Conservation (phyloP, 768 basidiomycete species). For the Podaxis sp. region DNA sequence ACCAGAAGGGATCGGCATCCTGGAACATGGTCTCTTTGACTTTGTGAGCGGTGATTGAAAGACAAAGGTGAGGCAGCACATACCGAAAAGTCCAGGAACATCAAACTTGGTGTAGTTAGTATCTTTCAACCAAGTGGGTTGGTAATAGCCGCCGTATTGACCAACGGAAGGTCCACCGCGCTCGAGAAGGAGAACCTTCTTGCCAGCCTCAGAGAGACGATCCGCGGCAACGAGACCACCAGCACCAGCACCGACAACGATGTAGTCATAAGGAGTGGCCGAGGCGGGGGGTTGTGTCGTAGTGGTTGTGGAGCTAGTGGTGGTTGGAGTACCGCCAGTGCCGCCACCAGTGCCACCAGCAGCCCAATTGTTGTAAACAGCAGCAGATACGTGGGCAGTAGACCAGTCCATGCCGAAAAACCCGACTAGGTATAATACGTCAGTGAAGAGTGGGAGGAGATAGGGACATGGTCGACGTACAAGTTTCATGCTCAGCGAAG, state of each 20-base stretch:
- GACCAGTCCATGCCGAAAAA: constrained; percentile 57
- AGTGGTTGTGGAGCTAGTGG: constrained; percentile 29
- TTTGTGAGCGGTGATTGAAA: background rate
- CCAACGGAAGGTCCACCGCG: constrained; percentile 63
- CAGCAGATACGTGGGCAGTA: constrained; percentile 43
- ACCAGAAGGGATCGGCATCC: constrained; percentile 57
- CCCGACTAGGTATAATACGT: constrained; percentile 39
- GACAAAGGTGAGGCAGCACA: background rate
- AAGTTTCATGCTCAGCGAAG: constrained; percentile 59
- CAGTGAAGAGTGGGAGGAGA: background rate
- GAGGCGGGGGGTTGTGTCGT: constrained; percentile 30
- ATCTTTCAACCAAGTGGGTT: constrained; percentile 40
- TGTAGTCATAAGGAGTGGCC: constrained; percentile 50
- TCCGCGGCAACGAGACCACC: constrained; percentile 62
- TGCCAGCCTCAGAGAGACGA: constrained; percentile 58
- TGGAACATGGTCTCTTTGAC: constrained; percentile 58
- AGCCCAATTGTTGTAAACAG: constrained; percentile 50
- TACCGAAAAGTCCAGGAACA: constrained; percentile 57
- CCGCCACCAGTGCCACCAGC: constrained; percentile 45
- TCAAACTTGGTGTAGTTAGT: constrained; percentile 54
- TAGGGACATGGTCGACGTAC: constrained; percentile 30
- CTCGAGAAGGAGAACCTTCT: constrained; percentile 62
- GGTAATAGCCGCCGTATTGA: constrained; percentile 58
- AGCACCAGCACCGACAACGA: constrained; percentile 58
- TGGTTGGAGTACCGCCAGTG: too few relatives aligned